Conservation (phyloP, 192 early-diverging fungal species). For the Gonapodya prolifera region DNA sequence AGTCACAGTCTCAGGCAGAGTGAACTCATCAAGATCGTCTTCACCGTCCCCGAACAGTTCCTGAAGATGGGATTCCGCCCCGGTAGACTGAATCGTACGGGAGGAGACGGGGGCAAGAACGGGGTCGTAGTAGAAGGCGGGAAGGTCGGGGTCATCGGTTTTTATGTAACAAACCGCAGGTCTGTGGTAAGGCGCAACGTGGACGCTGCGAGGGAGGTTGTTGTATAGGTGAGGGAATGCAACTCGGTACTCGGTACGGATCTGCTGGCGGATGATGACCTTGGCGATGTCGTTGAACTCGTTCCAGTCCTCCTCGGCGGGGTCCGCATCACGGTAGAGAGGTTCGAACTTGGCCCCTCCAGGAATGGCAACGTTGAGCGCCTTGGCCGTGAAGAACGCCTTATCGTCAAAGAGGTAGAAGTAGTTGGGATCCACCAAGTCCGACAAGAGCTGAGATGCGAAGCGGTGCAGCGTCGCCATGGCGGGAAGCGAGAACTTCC, state of each 20-base stretch:
- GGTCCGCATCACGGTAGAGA: conserved; percentile 87
- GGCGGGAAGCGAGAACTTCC: conserved; percentile 81
- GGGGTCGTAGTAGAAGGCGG: conserved; percentile 96
- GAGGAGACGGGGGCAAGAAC: conserved; percentile 95
- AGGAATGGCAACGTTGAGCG: conserved; percentile 94
- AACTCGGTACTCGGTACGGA: conserved; percentile 97
- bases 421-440: conserved; percentile 90
- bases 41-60: conserved; percentile 52
- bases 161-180: conserved; percentile 80
- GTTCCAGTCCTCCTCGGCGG: conserved; percentile 99
- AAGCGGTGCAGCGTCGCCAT: conserved; percentile 93
- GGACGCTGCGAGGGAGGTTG: conserved; percentile 85
- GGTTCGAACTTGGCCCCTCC: conserved; percentile 98
- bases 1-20: conserved; percentile 59
- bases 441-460: conserved; percentile 84
- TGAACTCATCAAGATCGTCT: conserved; percentile 64
- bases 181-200: conserved; percentile 84
- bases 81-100: conserved; percentile 41
- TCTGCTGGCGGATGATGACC: conserved; percentile 96
- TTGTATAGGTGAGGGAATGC: conserved; percentile 98
- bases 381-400: conserved; percentile 94
- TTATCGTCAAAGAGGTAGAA: conserved; percentile 95
- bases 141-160: conserved; percentile 87
- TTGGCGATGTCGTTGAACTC: conserved; percentile 99
- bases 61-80: conserved; percentile 28